These are phyloP conservation scores for Aplosporella prunicola DNA, from an alignment of 2,329 filamentous ascomycete genomes.

Conservation along the genomic window DNA sequence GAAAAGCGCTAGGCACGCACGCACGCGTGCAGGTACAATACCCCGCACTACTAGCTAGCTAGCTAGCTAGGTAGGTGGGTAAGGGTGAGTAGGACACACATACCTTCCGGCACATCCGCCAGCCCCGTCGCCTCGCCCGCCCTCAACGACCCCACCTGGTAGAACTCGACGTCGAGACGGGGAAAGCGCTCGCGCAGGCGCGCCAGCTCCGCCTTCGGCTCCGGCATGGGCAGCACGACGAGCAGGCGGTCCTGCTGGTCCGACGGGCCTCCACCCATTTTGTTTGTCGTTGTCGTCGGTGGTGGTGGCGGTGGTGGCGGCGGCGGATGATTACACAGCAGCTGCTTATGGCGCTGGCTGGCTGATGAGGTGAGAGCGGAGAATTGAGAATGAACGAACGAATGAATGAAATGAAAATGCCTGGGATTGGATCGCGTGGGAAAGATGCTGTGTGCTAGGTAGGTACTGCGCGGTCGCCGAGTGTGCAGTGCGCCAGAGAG, in stretches of 20 bases:
- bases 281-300: neutral
- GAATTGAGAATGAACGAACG: too few relatives aligned
- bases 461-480: too few relatives aligned
- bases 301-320: neutral
- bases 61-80: too few relatives aligned
- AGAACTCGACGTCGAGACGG: conserved; percentile 23
- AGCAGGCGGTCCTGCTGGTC: conserved; percentile 32
- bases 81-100: neutral
- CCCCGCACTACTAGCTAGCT: neutral
- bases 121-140: neutral
- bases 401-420: too few relatives aligned
- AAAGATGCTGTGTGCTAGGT: too few relatives aligned
- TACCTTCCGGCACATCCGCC: conserved; percentile 1
- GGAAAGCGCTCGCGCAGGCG: conserved; percentile 22
- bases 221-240: conserved; percentile 32
- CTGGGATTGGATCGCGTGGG: too few relatives aligned
- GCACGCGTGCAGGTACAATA: neutral
- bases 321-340: too few relatives aligned
- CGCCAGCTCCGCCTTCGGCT: conserved; percentile 18
- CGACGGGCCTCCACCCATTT: conserved; percentile 37
- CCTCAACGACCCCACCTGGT: neutral
- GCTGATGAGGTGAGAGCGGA: too few relatives aligned
- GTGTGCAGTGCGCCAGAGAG: too few relatives aligned
- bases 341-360: too few relatives aligned
- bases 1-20: too few relatives aligned